A percentile compares a stretch with the other conserved stretches of the same genome.
Evolutionary conservation across 257 asterid species (phyloP).

Genomic region (Ocimum tenuiflorum): DNA sequence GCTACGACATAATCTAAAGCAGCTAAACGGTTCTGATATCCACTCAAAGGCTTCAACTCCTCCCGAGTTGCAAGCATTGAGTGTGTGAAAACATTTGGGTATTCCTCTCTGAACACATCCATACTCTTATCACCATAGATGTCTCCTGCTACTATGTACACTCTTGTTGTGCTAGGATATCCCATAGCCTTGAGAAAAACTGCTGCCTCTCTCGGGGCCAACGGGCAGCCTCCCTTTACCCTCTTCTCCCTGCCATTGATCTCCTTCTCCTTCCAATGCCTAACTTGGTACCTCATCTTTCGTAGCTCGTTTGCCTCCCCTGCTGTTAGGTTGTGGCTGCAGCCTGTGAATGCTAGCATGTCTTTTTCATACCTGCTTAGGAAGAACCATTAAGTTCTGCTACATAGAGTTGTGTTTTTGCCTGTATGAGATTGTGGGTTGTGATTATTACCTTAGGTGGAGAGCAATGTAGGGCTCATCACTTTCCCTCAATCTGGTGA

Average conservation of each 20-base stretch:
- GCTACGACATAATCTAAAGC: slow-evolving; percentile 60
- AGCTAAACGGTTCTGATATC: slow-evolving; percentile 62
- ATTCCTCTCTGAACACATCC: slow-evolving; percentile 39
- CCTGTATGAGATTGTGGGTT: too few relatives aligned
- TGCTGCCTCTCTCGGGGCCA: slow-evolving; percentile 71
- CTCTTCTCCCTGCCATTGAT: slow-evolving; percentile 38
- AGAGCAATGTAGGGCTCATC: slow-evolving; percentile 54
- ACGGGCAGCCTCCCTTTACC: slow-evolving; percentile 49
- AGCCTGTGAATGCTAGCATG: slow-evolving; percentile 74
- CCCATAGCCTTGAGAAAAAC: slow-evolving; percentile 69
- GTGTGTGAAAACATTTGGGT: slow-evolving; percentile 49
- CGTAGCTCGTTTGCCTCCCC: slow-evolving; percentile 47
- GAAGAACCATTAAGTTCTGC: background rate
- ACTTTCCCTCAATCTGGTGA: slow-evolving; percentile 29
- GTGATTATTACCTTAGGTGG: slow-evolving; percentile 43
- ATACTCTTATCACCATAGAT: slow-evolving; percentile 48
- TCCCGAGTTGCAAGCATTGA: slow-evolving; percentile 41
- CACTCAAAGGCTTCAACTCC: slow-evolving; percentile 36
- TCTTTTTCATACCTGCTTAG: slow-evolving; percentile 58
- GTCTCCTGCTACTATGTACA: slow-evolving; percentile 64
- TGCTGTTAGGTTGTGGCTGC: slow-evolving; percentile 46
- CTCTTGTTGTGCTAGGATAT: slow-evolving; percentile 37
- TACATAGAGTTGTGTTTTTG: background rate
- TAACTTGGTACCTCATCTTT: slow-evolving; percentile 40
- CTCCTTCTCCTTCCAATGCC: slow-evolving; percentile 62